Base-by-base conservation (phyloP, 2,329 filamentous ascomycete genomes). In the Paraphaeosphaeria minitans region DNA sequence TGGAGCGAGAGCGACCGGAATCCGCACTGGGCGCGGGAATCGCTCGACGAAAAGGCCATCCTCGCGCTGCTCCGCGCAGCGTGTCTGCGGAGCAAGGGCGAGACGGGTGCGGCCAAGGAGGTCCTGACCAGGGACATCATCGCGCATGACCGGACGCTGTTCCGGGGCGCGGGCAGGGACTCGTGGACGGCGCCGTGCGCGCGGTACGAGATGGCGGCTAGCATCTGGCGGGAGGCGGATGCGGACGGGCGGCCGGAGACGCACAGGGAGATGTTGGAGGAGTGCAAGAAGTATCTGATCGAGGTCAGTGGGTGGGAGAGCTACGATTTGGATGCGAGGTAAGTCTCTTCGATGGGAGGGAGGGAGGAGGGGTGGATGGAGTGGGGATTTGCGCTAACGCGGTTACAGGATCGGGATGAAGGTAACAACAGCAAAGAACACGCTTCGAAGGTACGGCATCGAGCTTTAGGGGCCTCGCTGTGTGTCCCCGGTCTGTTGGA, bases 131-230 rank as follows among this genome's bases (percentile, higher is more conserved):
- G 78, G 2, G 78, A 89, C 13, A 82, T 97, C 5, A 70, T 96
- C 8, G 79, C 76, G 2, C 83, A 91, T 55, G 82, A 85, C 53
- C 81, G 79, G 60, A 59, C 75, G 1, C 62, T 80, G 10, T 83
- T 88, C 70, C 88, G 85, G 64, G 88, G 88, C 2, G 68, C 80
- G 0, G 81, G 84, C 1, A 87, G 83, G 57, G 90, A 93, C 58
- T 88, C 90, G 67, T 93, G 90, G 80, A 82, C 87, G 10, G 80
- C 85, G 7, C 91, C 94, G 0, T 86, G 88, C 0, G 92, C 90
- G 1, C 83, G 92, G 65, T 97, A 97, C 76, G 95, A 99, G 77
- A 86, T 95, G 80, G 93, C 88, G 0, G 92, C 90, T 8, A 86
- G 91, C 55, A 80, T 89, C 1, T 99, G 94, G 93, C 83, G 85